Evolutionary conservation across 176 grass and related monocot species (phyloP).

Genomic region (Coix lacrymajobi): DNA sequence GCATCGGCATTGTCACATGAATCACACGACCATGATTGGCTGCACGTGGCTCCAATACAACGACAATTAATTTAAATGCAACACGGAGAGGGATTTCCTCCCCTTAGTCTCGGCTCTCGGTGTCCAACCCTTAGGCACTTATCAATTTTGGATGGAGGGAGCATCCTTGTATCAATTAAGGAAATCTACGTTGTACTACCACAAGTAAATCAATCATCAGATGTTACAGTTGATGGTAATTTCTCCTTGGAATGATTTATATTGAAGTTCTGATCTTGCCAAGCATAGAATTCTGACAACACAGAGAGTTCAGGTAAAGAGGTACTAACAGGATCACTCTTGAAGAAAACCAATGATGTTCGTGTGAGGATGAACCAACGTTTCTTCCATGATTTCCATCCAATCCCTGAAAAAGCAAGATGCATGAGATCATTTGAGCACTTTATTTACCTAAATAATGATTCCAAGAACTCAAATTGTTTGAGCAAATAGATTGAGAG

Average conservation of each 20-base stretch:
- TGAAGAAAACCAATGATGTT: slow-evolving; percentile 98
- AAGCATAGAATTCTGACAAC: slow-evolving; percentile 11
- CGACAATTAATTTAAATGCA: background rate
- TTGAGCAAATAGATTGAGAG: background rate
- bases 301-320: background rate
- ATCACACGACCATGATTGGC: background rate
- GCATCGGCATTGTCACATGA: background rate
- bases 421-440: background rate
- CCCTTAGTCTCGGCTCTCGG: no score
- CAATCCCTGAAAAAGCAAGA: slow-evolving; percentile 68
- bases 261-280: background rate
- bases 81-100: background rate
- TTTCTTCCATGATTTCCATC: slow-evolving; percentile 99
- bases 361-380: slow-evolving; percentile 99
- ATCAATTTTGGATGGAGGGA: background rate
- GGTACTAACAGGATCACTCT: slow-evolving; percentile 91
- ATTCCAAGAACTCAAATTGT: background rate
- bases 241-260: background rate
- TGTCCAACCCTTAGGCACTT: background rate
- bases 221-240: background rate
- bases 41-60: background rate
- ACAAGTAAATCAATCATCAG: background rate
- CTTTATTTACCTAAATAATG: background rate
- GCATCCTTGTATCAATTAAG: background rate
- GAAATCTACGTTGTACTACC: background rate